Percentiles rank a stretch among this genome's conserved stretches.
Conservation (phyloP, 2,329 filamentous ascomycete genomes). For the Verticillium longisporum region DNA sequence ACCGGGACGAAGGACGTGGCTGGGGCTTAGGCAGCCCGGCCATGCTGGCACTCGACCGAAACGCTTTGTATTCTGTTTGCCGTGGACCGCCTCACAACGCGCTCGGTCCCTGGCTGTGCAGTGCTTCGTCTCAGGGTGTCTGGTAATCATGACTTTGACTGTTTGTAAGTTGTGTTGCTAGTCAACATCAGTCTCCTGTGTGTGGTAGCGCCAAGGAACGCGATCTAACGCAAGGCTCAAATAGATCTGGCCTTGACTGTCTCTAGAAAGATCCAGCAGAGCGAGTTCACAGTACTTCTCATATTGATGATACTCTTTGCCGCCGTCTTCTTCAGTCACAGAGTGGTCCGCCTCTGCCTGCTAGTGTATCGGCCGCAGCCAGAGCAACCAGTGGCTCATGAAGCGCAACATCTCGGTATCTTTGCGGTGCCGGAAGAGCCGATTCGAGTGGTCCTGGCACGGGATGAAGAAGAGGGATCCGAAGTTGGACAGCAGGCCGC, state of each 20-base stretch:
- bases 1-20: background rate
- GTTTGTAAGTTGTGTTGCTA: conserved; percentile 52
- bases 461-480: conserved; percentile 63
- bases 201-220: too few relatives aligned
- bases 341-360: conserved; percentile 67
- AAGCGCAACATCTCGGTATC: conserved; percentile 28
- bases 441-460: conserved; percentile 68
- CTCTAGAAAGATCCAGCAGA: conserved; percentile 54
- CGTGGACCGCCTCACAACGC: conserved; percentile 45
- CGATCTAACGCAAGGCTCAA: background rate
- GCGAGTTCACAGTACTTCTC: conserved; percentile 73
- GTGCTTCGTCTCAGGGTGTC: conserved; percentile 58
- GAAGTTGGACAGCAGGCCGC: conserved; percentile 36
- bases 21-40: background rate
- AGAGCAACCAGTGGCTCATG: conserved; percentile 30
- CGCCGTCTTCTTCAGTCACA: conserved; percentile 75
- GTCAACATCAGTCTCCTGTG: background rate
- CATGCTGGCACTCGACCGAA: conserved; percentile 19
- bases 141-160: conserved; percentile 51
- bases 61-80: conserved; percentile 46
- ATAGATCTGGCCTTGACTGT: conserved; percentile 68
- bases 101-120: conserved; percentile 50
- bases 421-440: conserved; percentile 67
- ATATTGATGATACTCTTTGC: conserved; percentile 70
- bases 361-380: conserved; percentile 43